These are phyloP conservation scores for Arachis monticola DNA, from an alignment of 331 rosid species.

Conservation along the genomic window DNA sequence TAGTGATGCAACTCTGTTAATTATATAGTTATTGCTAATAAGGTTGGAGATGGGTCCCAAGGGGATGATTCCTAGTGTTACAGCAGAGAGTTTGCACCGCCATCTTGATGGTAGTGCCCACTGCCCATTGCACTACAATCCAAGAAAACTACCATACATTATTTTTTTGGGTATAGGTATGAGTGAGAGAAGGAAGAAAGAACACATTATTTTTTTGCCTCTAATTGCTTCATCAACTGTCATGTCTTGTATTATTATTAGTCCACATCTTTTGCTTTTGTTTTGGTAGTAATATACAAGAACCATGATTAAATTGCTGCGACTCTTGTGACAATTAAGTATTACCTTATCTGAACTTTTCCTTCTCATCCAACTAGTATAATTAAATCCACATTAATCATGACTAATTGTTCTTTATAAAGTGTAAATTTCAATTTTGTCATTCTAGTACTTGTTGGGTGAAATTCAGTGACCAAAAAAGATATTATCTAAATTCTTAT, in stretches of 20 bases:
- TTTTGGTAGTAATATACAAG: neutral
- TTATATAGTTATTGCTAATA: no score
- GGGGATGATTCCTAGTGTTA: neutral
- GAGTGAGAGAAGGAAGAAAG: no score
- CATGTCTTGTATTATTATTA: neutral
- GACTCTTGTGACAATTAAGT: neutral
- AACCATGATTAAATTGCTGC: neutral
- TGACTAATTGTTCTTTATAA: neutral
- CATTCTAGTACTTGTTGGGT: neutral
- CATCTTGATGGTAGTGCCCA: neutral
- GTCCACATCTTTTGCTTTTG: neutral
- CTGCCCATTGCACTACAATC: conserved; percentile 13
- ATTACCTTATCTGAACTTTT: neutral
- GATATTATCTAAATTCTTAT: neutral
- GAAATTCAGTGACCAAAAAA: neutral
- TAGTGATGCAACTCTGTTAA: neutral
- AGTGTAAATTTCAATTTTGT: neutral
- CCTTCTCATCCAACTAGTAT: neutral
- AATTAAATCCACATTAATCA: neutral
- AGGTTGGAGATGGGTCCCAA: neutral
- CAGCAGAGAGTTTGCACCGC: conserved; percentile 4
- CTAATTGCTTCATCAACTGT: no score
- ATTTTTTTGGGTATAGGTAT: neutral
- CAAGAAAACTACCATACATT: conserved; percentile 33
- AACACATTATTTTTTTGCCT: neutral